Conservation (phyloP, 257 asterid species). For the Nicotiana tomentosiformis region DNA sequence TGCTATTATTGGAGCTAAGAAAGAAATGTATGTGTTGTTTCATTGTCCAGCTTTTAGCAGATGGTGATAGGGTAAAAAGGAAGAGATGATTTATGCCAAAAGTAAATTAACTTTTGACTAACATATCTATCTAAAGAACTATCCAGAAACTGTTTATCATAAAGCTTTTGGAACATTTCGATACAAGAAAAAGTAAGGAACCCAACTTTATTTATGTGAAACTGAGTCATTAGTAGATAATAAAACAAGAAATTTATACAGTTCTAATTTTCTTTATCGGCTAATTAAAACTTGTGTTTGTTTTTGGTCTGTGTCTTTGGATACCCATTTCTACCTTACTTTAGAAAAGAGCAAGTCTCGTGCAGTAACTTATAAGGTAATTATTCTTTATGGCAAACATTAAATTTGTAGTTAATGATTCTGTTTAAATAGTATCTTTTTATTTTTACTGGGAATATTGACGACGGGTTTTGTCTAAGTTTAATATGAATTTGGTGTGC, state of each 20-base stretch:
- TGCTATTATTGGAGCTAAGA: not conserved
- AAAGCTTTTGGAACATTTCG: not conserved
- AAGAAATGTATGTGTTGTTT: not conserved
- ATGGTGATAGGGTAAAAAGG: not conserved
- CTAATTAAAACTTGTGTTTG: not conserved
- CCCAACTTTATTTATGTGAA: not conserved
- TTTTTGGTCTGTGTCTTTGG: not conserved
- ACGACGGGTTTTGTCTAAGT: too few species aligned
- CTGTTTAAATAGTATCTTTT: too few species aligned
- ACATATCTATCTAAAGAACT: not conserved
- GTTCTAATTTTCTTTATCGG: not conserved
- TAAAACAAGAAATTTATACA: not conserved
- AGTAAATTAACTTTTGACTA: slow-evolving; percentile 1
- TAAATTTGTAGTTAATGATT: not conserved
- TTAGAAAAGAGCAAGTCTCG: not conserved
- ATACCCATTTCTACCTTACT: not conserved
- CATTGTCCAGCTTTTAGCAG: not conserved
- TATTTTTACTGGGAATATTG: not conserved
- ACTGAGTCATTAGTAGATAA: not conserved
- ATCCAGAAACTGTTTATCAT: not conserved
- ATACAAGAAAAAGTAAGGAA: not conserved
- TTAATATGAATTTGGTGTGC: too few species aligned
- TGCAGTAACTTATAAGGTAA: too few species aligned
- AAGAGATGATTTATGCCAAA: not conserved
- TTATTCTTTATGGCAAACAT: too few species aligned